phyloP scores from a whole-genome alignment of 2,329 filamentous ascomycete genomes.

The Claviceps quebecensis region DNA sequence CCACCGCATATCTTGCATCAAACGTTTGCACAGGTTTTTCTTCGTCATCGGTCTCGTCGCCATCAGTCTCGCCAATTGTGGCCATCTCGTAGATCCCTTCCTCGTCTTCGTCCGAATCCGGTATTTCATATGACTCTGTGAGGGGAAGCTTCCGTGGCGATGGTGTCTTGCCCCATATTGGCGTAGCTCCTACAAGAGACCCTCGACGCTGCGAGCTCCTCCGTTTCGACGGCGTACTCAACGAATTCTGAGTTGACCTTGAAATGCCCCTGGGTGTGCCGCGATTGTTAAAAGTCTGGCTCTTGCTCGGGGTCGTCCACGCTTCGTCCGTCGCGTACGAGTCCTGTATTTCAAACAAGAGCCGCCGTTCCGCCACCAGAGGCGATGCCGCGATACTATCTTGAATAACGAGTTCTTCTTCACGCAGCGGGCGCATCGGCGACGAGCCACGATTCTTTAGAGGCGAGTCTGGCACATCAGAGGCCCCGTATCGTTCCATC shows the following conservation, averaged over 20 bases:
- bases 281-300: constrained; percentile 7
- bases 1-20: constrained; percentile 13
- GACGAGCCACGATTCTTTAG: constrained; percentile 20
- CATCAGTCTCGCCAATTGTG: background rate
- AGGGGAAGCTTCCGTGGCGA: constrained; percentile 3
- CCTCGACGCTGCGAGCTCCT: background rate
- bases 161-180: constrained; percentile 7
- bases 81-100: background rate
- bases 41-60: background rate
- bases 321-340: constrained; percentile 27
- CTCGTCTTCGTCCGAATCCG: constrained; percentile 28
- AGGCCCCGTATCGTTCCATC: constrained; percentile 24
- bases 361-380: constrained; percentile 8
- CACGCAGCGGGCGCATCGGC: constrained; percentile 10
- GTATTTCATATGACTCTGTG: constrained; percentile 23
- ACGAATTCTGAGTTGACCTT: background rate
- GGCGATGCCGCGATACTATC: constrained; percentile 11
- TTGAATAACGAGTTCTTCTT: constrained; percentile 6
- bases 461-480: constrained; percentile 21
- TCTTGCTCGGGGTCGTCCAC: constrained; percentile 15
- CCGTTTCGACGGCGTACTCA: background rate
- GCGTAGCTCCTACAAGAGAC: constrained; percentile 11
- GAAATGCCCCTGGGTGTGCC: background rate
- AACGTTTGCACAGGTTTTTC: background rate
- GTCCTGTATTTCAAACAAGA: constrained; percentile 29